These are phyloP conservation scores for Crithidia fasciculata DNA, from an alignment of 208 protist species.

Conservation along the genomic window DNA sequence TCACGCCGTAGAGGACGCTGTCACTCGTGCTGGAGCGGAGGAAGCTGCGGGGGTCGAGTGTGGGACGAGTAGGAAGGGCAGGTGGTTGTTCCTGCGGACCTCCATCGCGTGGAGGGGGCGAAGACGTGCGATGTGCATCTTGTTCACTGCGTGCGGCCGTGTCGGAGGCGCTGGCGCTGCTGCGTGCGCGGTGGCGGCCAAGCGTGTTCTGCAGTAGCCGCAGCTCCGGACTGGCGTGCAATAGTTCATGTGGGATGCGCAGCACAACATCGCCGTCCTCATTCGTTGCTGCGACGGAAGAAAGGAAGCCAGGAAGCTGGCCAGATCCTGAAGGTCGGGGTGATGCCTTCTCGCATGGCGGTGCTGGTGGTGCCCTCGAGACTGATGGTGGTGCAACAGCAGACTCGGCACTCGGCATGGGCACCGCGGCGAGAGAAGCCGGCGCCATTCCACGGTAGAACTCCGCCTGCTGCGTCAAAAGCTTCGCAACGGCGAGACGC, in stretches of 20 bases:
- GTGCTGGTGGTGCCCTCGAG: not conserved
- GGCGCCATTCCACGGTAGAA: conserved; percentile 20
- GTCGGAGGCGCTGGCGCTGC: no score
- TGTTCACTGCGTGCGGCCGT: not conserved
- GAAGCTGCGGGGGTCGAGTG: conserved; percentile 16
- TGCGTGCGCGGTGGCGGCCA: not conserved
- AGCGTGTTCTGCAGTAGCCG: conserved; percentile 15
- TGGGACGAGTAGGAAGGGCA: not conserved
- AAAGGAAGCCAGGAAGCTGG: conserved; percentile 13
- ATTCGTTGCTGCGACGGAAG: not conserved
- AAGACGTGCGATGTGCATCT: not conserved
- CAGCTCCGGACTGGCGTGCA: conserved; percentile 12
- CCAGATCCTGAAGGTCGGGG: not conserved
- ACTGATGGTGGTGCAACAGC: not conserved
- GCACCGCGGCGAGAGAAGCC: conserved; percentile 19
- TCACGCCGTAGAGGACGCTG: conserved; percentile 8
- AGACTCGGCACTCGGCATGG: conserved; percentile 9
- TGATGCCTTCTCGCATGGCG: not conserved
- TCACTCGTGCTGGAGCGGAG: conserved; percentile 1
- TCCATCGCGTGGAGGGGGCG: not conserved
- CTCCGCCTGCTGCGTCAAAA: conserved; percentile 37
- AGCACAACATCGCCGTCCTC: not conserved
- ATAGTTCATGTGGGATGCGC: conserved; percentile 18
- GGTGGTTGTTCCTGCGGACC: no score
- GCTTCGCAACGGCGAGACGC: conserved; percentile 42